phyloP scores from a whole-genome alignment of 371 early-diverging fungal species.

The Apophysomyces elegans region DNA sequence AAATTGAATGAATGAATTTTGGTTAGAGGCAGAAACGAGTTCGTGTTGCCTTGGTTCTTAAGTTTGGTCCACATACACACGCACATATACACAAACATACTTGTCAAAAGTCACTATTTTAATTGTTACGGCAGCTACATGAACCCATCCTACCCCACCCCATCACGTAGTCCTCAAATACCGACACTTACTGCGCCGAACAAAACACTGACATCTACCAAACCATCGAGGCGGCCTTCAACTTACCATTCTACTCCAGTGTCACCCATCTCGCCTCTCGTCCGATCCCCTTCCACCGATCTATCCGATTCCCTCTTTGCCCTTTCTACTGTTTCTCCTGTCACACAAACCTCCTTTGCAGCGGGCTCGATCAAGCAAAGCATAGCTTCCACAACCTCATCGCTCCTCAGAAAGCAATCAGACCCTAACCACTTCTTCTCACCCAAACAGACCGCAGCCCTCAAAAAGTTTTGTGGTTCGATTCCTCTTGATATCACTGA shows the following conservation, averaged over 20 bases:
- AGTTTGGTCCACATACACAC: neutral
- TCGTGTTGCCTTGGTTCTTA: neutral
- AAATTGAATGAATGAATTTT: no score
- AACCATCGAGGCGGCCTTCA: conserved; percentile 30
- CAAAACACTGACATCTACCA: conserved; percentile 36
- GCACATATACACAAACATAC: neutral
- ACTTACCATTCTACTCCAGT: conserved; percentile 20
- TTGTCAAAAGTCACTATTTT: neutral
- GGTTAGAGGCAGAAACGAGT: no score
- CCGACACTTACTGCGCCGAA: conserved; percentile 40
- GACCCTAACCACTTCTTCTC: conserved; percentile 44
- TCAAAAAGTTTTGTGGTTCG: conserved; percentile 54
- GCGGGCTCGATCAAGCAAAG: conserved; percentile 21
- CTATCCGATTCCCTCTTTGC: conserved; percentile 34
- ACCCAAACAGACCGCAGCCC: conserved; percentile 39
- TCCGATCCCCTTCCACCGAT: conserved; percentile 36
- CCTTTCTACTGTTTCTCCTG: neutral
- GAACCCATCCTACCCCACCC: conserved; percentile 26
- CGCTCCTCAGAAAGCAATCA: conserved; percentile 23
- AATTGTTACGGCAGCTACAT: conserved; percentile 14
- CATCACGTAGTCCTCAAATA: conserved; percentile 19
- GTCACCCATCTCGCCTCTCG: conserved; percentile 23
- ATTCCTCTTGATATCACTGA: conserved; percentile 22
- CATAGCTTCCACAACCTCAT: conserved; percentile 24
- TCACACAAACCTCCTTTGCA: conserved; percentile 2